Conservation (phyloP, 2,329 filamentous ascomycete species). For the Talaromyces islandicus region DNA sequence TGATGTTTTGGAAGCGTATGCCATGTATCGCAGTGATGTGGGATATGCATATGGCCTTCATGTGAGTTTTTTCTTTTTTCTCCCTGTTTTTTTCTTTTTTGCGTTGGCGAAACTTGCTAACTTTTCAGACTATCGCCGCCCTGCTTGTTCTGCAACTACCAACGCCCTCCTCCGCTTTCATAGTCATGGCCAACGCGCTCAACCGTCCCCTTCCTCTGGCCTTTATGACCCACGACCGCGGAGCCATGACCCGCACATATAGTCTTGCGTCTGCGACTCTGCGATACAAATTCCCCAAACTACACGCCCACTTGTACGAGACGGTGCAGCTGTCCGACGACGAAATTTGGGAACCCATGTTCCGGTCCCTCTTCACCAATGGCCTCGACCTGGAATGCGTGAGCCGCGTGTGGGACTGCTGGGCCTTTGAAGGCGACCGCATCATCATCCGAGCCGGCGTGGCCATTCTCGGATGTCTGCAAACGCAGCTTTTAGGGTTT, state of each 20-base stretch:
- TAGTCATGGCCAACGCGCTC: conserved; percentile 54
- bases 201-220: conserved; percentile 57
- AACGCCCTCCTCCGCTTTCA: conserved; percentile 49
- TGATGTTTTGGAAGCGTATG: conserved; percentile 57
- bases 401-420: conserved; percentile 56
- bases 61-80: conserved; percentile 25
- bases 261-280: conserved; percentile 51
- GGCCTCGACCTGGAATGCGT: conserved; percentile 49
- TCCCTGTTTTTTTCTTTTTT: neutral
- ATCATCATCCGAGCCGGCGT: conserved; percentile 41
- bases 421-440: conserved; percentile 55
- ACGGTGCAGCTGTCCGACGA: conserved; percentile 34
- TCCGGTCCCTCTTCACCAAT: conserved; percentile 48
- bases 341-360: conserved; percentile 49
- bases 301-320: conserved; percentile 48
- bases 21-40: conserved; percentile 58
- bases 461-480: conserved; percentile 37
- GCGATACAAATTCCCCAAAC: conserved; percentile 51
- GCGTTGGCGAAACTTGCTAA: neutral
- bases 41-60: conserved; percentile 56
- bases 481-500: conserved; percentile 37
- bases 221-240: conserved; percentile 53
- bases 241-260: conserved; percentile 52
- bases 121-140: conserved; percentile 46
- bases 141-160: conserved; percentile 54